Evolutionary conservation across 1,284 basidiomycete species (phyloP).

Genomic region (Inonotus hispidus): DNA sequence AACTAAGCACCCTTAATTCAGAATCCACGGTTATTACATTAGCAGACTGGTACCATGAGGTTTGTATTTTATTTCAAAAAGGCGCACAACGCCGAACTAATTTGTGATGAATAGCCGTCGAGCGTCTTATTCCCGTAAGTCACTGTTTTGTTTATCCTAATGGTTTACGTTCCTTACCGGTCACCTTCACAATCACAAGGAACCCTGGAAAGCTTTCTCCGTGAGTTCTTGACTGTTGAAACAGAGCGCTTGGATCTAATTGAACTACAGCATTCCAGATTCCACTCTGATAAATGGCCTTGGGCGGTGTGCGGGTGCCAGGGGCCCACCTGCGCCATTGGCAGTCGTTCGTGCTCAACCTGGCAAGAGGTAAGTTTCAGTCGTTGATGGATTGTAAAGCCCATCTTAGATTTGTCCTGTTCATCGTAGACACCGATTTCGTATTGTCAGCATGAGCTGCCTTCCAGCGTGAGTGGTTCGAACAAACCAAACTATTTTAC

Average conservation of each 20-base stretch:
- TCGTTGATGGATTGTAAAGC: background rate
- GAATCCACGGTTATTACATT: slow-evolving; percentile 36
- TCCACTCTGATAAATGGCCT: slow-evolving; percentile 50
- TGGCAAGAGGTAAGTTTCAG: slow-evolving; percentile 20
- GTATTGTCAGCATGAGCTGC: slow-evolving; percentile 17
- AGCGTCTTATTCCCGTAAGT: slow-evolving; percentile 5
- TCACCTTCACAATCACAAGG: background rate
- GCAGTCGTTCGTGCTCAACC: slow-evolving; percentile 27
- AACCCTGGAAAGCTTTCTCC: slow-evolving; percentile 21
- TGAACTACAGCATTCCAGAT: slow-evolving; percentile 28
- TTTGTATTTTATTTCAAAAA: slow-evolving; percentile 17
- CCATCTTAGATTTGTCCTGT: background rate
- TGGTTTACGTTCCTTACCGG: too few species aligned
- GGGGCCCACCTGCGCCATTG: slow-evolving; percentile 23
- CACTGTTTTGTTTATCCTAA: background rate
- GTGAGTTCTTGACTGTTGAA: slow-evolving; percentile 7
- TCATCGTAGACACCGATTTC: slow-evolving; percentile 13
- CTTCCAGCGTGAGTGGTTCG: slow-evolving; percentile 16
- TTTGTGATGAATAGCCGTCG: background rate
- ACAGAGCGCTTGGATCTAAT: background rate
- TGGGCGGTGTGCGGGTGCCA: slow-evolving; percentile 28
- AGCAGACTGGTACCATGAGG: slow-evolving; percentile 37
- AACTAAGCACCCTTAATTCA: too few species aligned
- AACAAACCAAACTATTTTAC: slow-evolving; percentile 5
- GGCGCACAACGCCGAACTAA: background rate